Percentiles rank a stretch among this genome's conserved stretches.
Conservation (phyloP, 495 filamentous ascomycete genomes). For the Penicillium silybi region DNA sequence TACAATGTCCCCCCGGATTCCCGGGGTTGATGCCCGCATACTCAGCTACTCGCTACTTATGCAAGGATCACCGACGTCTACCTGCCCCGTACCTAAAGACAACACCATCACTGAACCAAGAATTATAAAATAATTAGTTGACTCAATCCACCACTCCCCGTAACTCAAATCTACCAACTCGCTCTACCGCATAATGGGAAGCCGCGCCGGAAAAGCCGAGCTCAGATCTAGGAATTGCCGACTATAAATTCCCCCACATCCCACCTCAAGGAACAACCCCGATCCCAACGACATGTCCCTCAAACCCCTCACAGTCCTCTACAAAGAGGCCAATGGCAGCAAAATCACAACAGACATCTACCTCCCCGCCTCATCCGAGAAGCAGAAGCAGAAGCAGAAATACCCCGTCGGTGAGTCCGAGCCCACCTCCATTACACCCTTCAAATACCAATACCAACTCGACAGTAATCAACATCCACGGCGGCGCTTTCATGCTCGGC, state of each 20-base stretch:
- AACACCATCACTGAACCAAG: too few relatives aligned
- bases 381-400: too few relatives aligned
- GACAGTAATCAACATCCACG: conserved; percentile 37
- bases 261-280: background rate
- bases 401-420: conserved; percentile 28
- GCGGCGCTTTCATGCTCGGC: conserved; percentile 39
- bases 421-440: background rate
- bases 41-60: too few relatives aligned
- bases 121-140: too few relatives aligned
- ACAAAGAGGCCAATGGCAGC: conserved; percentile 26
- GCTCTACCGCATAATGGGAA: too few relatives aligned
- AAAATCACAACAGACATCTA: conserved; percentile 35
- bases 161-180: too few relatives aligned
- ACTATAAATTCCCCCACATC: conserved; percentile 1
- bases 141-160: too few relatives aligned
- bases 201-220: conserved; percentile 10
- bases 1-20: too few relatives aligned
- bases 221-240: conserved; percentile 3
- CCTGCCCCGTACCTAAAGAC: too few relatives aligned
- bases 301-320: conserved; percentile 22
- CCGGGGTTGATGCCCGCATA: too few relatives aligned
- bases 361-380: conserved; percentile 16
- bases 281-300: conserved; percentile 9
- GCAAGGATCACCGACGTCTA: too few relatives aligned
- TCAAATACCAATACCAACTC: background rate